Evolutionary conservation across 345 rosid genomes (phyloP).

Genomic region (Microcos paniculata): DNA sequence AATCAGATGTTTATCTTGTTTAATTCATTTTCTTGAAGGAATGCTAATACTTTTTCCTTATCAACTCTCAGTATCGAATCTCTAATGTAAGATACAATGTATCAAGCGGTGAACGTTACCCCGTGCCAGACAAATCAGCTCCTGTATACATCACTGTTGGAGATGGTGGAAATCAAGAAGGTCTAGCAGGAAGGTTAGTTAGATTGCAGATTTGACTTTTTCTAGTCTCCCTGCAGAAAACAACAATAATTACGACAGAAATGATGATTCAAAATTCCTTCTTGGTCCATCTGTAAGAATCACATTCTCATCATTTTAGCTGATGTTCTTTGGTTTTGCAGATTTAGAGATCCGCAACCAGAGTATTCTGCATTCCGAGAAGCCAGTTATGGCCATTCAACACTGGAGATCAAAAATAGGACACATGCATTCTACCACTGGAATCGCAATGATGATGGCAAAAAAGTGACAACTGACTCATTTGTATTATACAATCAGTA

Average conservation of each 20-base stretch:
- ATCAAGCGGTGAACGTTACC: slow-evolving; percentile 62
- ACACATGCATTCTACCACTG: slow-evolving; percentile 88
- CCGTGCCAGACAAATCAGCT: slow-evolving; percentile 73
- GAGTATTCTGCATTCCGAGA: slow-evolving; percentile 92
- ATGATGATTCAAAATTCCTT: background rate
- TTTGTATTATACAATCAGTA: slow-evolving; percentile 66
- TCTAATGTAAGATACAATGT: slow-evolving; percentile 75
- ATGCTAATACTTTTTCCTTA: background rate
- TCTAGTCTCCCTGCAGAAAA: background rate
- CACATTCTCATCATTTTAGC: background rate
- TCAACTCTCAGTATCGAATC: slow-evolving; percentile 62
- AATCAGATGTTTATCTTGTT: too few species aligned
- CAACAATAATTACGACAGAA: background rate
- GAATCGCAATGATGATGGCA: slow-evolving; percentile 93
- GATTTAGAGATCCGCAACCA: slow-evolving; percentile 88
- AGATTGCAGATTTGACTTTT: background rate
- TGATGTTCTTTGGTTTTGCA: slow-evolving; percentile 26
- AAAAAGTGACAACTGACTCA: slow-evolving; percentile 64
- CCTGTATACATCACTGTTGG: slow-evolving; percentile 91
- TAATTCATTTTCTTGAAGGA: background rate
- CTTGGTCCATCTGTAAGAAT: background rate
- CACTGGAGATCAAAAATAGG: slow-evolving; percentile 76
- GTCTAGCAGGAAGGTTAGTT: slow-evolving; percentile 71
- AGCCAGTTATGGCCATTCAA: slow-evolving; percentile 94
- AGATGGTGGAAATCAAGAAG: slow-evolving; percentile 96